Percentiles rank a stretch among this genome's conserved stretches.
phyloP scores from a whole-genome alignment of 306 rosid species.

The Carpinus fangiana region DNA sequence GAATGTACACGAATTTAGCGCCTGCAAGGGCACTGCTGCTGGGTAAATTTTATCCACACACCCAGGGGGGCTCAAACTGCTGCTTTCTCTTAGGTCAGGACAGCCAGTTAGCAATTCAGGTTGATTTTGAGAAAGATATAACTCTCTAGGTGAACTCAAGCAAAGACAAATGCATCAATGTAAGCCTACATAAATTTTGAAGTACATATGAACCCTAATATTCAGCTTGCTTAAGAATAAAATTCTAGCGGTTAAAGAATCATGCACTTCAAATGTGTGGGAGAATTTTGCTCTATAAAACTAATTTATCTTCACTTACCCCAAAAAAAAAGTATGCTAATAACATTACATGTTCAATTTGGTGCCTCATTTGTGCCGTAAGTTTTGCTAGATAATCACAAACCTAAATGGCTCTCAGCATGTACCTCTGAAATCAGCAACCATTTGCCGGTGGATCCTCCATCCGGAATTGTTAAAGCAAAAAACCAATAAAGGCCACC shows the following conservation, averaged over 20 bases:
- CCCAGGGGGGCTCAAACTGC: background rate
- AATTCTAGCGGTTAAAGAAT: background rate
- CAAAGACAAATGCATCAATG: background rate
- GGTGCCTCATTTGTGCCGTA: background rate
- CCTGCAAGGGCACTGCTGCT: too few relatives aligned
- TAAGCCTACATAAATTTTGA: background rate
- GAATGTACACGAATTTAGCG: background rate
- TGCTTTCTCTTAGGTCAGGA: background rate
- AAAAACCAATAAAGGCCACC: slow-evolving; percentile 10
- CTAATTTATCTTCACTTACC: background rate
- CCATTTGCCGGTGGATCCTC: background rate
- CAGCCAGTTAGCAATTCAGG: background rate
- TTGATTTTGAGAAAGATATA: background rate
- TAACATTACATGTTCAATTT: background rate
- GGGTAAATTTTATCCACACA: too few relatives aligned
- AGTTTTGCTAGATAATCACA: background rate
- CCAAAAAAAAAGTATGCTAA: background rate
- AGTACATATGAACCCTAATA: background rate
- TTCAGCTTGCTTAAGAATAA: background rate
- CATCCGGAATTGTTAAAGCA: background rate
- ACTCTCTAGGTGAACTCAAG: background rate
- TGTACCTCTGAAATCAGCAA: background rate
- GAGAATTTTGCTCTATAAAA: background rate
- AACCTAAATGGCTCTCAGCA: background rate
- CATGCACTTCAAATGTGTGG: background rate